Evolutionary conservation across 306 rosid species (phyloP).

Genomic region (Malus sylvestris): DNA sequence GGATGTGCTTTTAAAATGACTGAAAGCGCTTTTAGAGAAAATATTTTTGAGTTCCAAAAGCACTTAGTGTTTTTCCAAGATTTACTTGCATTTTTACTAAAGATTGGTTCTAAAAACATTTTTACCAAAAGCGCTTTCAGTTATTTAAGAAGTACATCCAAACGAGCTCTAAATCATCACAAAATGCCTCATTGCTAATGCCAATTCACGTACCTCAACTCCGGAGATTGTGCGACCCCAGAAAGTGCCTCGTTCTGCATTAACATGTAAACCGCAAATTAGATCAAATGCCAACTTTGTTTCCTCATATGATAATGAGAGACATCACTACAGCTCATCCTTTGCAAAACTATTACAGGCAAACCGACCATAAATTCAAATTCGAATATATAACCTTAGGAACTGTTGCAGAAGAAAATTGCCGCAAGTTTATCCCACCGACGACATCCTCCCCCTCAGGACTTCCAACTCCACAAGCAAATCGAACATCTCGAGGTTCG

Average conservation of each 20-base stretch:
- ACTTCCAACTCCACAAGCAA: slow-evolving; percentile 34
- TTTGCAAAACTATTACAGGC: not conserved
- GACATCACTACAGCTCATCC: not conserved
- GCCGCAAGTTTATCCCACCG: slow-evolving; percentile 37
- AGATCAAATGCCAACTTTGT: too few species aligned
- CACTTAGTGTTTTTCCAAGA: too few species aligned
- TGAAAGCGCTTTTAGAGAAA: too few species aligned
- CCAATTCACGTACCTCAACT: slow-evolving; percentile 43
- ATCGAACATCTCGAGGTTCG: slow-evolving; percentile 49
- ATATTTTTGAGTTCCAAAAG: too few species aligned
- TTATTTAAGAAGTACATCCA: too few species aligned
- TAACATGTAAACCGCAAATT: slow-evolving; percentile 7
- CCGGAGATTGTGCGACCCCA: slow-evolving; percentile 29
- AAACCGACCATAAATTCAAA: not conserved
- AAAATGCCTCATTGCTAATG: not conserved
- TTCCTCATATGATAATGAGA: not conserved
- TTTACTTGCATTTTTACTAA: too few species aligned
- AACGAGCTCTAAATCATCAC: not conserved
- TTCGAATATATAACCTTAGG: slow-evolving; percentile 39
- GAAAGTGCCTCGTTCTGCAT: slow-evolving; percentile 32
- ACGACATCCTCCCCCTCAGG: slow-evolving; percentile 29
- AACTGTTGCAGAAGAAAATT: slow-evolving; percentile 70
- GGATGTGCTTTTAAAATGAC: too few species aligned
- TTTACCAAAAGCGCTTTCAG: too few species aligned
- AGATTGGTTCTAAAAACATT: too few species aligned